phyloP scores from a whole-genome alignment of 2,329 filamentous ascomycete genomes.

The Botryotinia convoluta region DNA sequence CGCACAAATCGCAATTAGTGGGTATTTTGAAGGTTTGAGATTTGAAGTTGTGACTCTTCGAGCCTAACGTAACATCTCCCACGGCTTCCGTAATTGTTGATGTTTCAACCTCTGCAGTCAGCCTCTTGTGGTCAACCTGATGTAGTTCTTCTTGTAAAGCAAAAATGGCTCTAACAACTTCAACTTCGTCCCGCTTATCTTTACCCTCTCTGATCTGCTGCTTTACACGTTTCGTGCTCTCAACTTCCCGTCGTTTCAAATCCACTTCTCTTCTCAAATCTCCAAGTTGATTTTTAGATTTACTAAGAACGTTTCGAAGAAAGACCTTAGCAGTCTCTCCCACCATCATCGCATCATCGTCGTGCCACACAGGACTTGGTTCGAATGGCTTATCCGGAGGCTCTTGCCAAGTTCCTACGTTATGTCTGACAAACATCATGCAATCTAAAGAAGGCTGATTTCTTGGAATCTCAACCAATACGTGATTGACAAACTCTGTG shows the following conservation, averaged over 20 bases:
- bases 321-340: conserved; percentile 89
- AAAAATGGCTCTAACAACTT: conserved; percentile 81
- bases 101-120: conserved; percentile 90
- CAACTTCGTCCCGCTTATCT: conserved; percentile 85
- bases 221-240: conserved; percentile 69
- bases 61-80: conserved; percentile 87
- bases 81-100: conserved; percentile 88
- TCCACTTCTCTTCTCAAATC: conserved; percentile 82
- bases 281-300: conserved; percentile 80
- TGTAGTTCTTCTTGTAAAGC: conserved; percentile 81
- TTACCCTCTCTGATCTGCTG: conserved; percentile 76
- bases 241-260: conserved; percentile 81
- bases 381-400: conserved; percentile 84
- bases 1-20: conserved; percentile 95
- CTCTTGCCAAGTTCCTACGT: conserved; percentile 77
- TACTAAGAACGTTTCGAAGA: conserved; percentile 84
- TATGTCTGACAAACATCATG: conserved; percentile 97
- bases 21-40: conserved; percentile 99
- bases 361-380: conserved; percentile 94
- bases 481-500: conserved; percentile 66
- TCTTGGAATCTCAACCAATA: conserved; percentile 77
- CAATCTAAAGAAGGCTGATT: conserved; percentile 90
- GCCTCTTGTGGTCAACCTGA: conserved; percentile 74
- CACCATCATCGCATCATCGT: conserved; percentile 80
- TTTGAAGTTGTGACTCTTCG: conserved; percentile 96